Base-by-base conservation (phyloP, 2,329 filamentous ascomycete species). In the Calonectria hongkongensis region DNA sequence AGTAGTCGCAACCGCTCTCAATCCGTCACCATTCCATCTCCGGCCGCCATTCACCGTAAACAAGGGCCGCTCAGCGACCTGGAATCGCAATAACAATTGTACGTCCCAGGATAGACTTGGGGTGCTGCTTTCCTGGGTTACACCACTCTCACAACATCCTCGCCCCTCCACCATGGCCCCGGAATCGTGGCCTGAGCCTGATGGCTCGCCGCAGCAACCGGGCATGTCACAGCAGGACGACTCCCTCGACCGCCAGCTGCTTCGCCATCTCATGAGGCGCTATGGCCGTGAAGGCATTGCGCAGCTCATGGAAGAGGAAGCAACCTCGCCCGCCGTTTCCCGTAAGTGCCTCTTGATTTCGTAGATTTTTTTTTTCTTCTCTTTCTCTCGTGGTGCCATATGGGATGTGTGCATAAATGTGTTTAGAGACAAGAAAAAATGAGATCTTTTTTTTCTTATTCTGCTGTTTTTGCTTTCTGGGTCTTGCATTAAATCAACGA, bases 241-340 rank as follows among this genome's bases (percentile, higher is more conserved):
- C 70, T 72, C 70, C n/a, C 78, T 83, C 45, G 82, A 84, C 70
- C 81, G 81, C 13, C 82, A 84, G 66, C 76, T 84, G 63, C 81
- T 84, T 41, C 81, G 82, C 39, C 82, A 84, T 75, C 79, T 84
- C 10, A 79, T 84, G 77, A 76, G 73, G 66, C 80, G 80, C 56
- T 84, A 84, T 69, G 79, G 81, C 39, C 79, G 77, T 30, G 81
- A 83, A n/a, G 81, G 81, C 48, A 72, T 84, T 28, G 77, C 76
- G 43, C 80, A 80, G 50, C 77, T 84, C 48, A 81, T 84, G 56
- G 80, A 83, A 67, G 82, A 84, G 74, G 82, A 83, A 71, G 71
- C 76, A 54, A 63, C 77, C 47, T 78, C 79, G n/a, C 72, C 79
- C 30, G 72, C 74, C 60, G 73, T 76, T 69, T 74, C 76, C 51